phyloP scores from a whole-genome alignment of 805 yeast species.

The Yamadazyma ubonensis region DNA sequence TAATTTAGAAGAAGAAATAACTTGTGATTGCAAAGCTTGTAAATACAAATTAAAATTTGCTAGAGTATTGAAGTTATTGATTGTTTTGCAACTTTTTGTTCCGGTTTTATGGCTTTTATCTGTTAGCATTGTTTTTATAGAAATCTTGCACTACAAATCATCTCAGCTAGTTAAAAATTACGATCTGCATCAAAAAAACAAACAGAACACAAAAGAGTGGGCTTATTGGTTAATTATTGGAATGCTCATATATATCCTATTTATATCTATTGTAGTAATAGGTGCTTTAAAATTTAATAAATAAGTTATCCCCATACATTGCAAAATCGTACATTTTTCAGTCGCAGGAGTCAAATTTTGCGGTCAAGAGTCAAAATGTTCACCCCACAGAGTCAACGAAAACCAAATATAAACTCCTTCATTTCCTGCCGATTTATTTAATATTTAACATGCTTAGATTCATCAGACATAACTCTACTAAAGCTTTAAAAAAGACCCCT shows the following conservation, averaged over 20 bases:
- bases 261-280: not conserved
- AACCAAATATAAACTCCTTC: not conserved
- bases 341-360: constrained; percentile 2
- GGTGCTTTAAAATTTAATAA: not conserved
- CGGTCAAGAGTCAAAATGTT: constrained; percentile 3
- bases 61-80: not conserved
- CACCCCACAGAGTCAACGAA: constrained; percentile 5
- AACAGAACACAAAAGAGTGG: not conserved
- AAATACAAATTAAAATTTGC: not conserved
- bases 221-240: constrained; percentile 3
- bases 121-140: not conserved
- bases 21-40: constrained; percentile 10
- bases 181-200: constrained; percentile 1
- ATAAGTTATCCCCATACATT: no score
- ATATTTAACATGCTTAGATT: constrained; percentile 11
- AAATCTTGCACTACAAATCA: not conserved
- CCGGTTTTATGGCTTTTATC: constrained; percentile 6
- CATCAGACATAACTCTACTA: constrained; percentile 26
- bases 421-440: not conserved
- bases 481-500: constrained; percentile 63
- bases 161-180: constrained; percentile 3
- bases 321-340: constrained; percentile 2
- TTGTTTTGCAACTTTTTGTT: not conserved
- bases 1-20: constrained; percentile 5
- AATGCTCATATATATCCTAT: constrained; percentile 3